Base-by-base conservation (phyloP, 352 stramenopile species). In the Phytophthora sansomeana region DNA sequence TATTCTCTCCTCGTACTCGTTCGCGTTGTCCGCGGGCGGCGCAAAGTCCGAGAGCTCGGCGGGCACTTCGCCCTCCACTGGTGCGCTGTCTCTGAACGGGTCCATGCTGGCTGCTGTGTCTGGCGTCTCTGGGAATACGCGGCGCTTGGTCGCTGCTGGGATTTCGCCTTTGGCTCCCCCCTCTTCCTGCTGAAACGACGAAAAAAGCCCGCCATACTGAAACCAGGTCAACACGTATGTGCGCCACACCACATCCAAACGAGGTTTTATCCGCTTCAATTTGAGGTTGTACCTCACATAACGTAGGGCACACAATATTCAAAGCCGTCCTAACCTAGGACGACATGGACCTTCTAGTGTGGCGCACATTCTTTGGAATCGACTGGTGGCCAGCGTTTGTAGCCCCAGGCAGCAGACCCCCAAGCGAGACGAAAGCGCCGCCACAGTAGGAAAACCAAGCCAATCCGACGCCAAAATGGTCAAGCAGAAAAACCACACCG, bases 401-500 rank as follows among this genome's bases (percentile, higher is more conserved):
- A 63, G 39, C 19, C 65, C 43, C 16, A 47, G n/a, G 17, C 13
- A 14, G 11, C n/a, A 41, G n/a, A 54, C 19, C 44, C 36, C 33
- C 21, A 14, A 9, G 5, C 28, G 47, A 64, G 38, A 26, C 38
- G 28, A 46, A 57, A 56, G 16, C 28, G 53, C 28, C 48, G 38
- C 43, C 67, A 80, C 61, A 78, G 68, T 77, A 83, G 74, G 72
- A 81, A 85, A 83, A 75, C 77, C 69, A 81, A 85, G 74, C 67
- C 57, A 78, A 72, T 77, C 69, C 58, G 63, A 80, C 72, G 80
- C 72, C 63, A 91, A 77, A 71, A 95, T 95, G 87, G 87, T 95
- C 81, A 95, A 97, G 89, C 91, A 97, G 95, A 99, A 99, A 93
- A 98, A 99, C 85, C 97, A 98, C 85, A 98, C 95, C 62, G 94